These are phyloP conservation scores for Trichosphaerium sp. DNA, from an alignment of 78 protist genomes.

Conservation along the genomic window DNA sequence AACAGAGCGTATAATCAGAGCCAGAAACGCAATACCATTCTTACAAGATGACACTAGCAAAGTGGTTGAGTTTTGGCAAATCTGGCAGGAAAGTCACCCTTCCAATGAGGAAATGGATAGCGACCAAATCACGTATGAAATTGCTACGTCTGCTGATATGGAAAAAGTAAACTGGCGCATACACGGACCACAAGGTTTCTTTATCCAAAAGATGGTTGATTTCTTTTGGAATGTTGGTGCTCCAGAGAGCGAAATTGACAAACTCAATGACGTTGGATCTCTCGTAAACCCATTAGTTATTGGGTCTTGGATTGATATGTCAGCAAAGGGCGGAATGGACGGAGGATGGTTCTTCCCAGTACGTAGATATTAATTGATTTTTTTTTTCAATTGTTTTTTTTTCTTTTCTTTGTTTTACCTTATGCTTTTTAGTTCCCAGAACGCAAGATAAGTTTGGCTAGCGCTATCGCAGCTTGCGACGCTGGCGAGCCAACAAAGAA, in stretches of 20 bases:
- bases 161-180: conserved; percentile 62
- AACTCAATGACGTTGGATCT: conserved; percentile 61
- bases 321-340: conserved; percentile 60
- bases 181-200: conserved; percentile 53
- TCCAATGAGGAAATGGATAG: conserved; percentile 41
- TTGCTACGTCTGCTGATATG: conserved; percentile 61
- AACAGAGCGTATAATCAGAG: no score
- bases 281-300: conserved; percentile 60
- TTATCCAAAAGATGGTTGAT: conserved; percentile 67
- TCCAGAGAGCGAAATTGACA: conserved; percentile 56
- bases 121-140: conserved; percentile 43
- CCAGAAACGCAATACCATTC: conserved; percentile 10
- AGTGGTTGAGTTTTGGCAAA: conserved; percentile 14
- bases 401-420: neutral
- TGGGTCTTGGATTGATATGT: conserved; percentile 67
- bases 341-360: conserved; percentile 74
- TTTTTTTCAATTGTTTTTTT: neutral
- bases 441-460: no score
- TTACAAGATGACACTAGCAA: neutral
- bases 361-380: no score
- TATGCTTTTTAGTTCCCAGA: no score
- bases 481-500: conserved; percentile 43
- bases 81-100: conserved; percentile 43
- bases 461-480: conserved; percentile 60
- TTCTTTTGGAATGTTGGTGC: conserved; percentile 73